Evolutionary conservation across 2,329 filamentous ascomycete genomes (phyloP), one percentile per base, ranked within the genome.

Genomic region (Calonectria fujianensis): DNA sequence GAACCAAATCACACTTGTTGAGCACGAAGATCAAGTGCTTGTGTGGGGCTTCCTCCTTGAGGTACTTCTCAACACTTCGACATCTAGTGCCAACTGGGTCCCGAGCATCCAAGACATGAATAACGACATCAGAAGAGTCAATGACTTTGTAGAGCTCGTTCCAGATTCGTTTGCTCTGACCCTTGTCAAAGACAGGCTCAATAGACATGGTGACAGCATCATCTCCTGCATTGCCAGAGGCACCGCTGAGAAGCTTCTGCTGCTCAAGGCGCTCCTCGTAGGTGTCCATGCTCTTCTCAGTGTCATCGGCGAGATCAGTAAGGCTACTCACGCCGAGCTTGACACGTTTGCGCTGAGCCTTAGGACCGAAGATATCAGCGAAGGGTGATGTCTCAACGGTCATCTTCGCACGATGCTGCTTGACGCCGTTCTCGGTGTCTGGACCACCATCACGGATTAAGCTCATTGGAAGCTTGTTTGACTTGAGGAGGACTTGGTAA

Each of bases 121-220:
- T 94, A 59, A 99, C 92, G 45, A 99, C 96, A 85, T 99, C 97
- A 13, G 94, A 97, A 4, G 95, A 97, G 86, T 98, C 96, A 75
- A 98, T 97, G 81, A 97, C 96, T 86, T 98, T 97, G 89, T 97
- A 93, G 10, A 98, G 88, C 84, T 99, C 96, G 86, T 98, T 98
- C 96, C 95, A 98, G 80, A 98, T 98, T 78, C 97, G 91, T 86
- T 98, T 98, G 82, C 94, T 96, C 85, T 98, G 96, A 24, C 97
- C 97, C 87, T 98, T 98, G 80, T 91, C 94, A 86, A 98, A 98
- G 74, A 98, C 95, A 50, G 96, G 93, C 83, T 96, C 95, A 79
- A 93, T 90, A n/a, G 94, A 93, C 81, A 91, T 91, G 9, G 91
- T 89, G 18, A 86, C 59, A 87, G 86, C 27, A 27, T 88, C 85